These are phyloP conservation scores for Endothia cerciana DNA, from an alignment of 2,329 filamentous ascomycete genomes.

Conservation along the genomic window DNA sequence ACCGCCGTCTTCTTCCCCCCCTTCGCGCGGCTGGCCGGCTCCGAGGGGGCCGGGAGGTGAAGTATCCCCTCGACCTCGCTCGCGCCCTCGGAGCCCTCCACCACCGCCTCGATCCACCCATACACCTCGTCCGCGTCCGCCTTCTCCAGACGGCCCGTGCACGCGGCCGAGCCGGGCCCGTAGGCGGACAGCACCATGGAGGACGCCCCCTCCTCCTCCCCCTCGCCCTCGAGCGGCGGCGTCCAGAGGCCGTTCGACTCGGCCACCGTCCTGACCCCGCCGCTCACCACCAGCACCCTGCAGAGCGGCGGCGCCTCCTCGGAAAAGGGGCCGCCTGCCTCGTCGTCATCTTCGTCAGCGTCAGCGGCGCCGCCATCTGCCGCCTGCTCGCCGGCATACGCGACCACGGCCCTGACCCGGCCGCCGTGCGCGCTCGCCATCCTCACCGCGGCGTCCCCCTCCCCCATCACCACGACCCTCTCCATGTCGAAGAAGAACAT, in stretches of 20 bases:
- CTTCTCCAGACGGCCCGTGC: neutral
- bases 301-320: constrained; percentile 3
- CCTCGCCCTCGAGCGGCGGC: constrained; percentile 5
- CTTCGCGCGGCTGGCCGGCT: no score
- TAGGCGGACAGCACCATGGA: neutral
- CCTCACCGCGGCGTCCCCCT: neutral
- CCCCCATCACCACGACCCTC: constrained; percentile 61
- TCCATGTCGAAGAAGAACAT: constrained; percentile 58
- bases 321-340: neutral
- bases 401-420: constrained; percentile 19
- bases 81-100: neutral
- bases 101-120: constrained; percentile 12
- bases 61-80: neutral
- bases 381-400: neutral
- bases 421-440: constrained; percentile 12
- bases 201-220: neutral
- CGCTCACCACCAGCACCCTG: constrained; percentile 20
- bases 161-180: neutral
- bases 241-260: constrained; percentile 16
- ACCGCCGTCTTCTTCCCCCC: neutral
- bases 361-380: no score
- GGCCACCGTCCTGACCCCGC: neutral
- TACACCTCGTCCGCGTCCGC: neutral
- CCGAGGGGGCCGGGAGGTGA: no score
- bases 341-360: neutral